A percentile compares a stretch with the other conserved stretches of the same genome.
Conservation (phyloP, 2,329 filamentous ascomycete genomes). For the Fusarium guadeloupense region DNA sequence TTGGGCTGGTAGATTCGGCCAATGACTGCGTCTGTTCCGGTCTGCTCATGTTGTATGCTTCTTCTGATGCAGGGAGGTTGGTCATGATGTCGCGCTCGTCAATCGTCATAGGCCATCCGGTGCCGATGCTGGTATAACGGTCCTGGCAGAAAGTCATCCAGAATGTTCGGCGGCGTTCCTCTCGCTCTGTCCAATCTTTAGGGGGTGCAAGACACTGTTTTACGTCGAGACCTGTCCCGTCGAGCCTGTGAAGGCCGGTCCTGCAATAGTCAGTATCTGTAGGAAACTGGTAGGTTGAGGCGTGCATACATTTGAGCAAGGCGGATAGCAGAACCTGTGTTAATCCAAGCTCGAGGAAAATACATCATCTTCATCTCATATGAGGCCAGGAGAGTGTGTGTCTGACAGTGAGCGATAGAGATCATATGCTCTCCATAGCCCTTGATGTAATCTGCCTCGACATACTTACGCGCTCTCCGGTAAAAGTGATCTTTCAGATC, state of each 20-base stretch:
- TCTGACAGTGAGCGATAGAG: constrained; percentile 85
- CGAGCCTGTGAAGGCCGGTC: constrained; percentile 90
- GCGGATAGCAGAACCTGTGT: constrained; percentile 81
- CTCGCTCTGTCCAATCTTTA: constrained; percentile 91
- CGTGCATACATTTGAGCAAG: constrained; percentile 78
- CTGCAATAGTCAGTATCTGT: constrained; percentile 59
- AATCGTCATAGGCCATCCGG: constrained; percentile 94
- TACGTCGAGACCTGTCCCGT: constrained; percentile 84
- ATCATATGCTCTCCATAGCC: constrained; percentile 91
- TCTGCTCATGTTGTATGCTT: constrained; percentile 83
- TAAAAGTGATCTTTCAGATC: constrained; percentile 90
- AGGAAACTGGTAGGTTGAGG: not conserved
- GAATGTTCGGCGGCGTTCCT: constrained; percentile 90
- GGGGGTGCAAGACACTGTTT: constrained; percentile 90
- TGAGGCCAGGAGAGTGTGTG: constrained; percentile 78
- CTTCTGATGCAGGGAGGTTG: constrained; percentile 83
- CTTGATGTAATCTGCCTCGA: constrained; percentile 89
- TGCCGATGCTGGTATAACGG: constrained; percentile 93
- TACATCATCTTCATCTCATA: constrained; percentile 99
- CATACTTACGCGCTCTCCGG: constrained; percentile 85
- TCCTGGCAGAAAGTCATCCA: constrained; percentile 95
- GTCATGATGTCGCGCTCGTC: constrained; percentile 93
- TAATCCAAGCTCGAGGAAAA: constrained; percentile 95
- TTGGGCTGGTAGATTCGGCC: constrained; percentile 72
- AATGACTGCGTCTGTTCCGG: constrained; percentile 77